These are phyloP conservation scores for Sporothrix curviconia DNA, from an alignment of 2,329 filamentous ascomycete genomes.

Conservation along the genomic window DNA sequence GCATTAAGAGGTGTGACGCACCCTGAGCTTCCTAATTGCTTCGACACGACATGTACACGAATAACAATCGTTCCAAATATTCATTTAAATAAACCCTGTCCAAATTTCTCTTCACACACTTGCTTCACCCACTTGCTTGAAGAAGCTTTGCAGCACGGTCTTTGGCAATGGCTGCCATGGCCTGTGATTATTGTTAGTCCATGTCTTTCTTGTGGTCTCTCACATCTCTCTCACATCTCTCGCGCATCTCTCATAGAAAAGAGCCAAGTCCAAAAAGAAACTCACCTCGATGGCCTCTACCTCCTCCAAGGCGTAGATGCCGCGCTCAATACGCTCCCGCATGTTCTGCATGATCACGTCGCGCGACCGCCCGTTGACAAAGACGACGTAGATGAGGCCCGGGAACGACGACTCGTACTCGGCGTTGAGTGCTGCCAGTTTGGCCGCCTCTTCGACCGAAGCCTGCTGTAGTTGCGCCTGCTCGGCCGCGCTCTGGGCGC, in stretches of 20 bases:
- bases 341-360: slow-evolving; percentile 77
- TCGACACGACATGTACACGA: too few species aligned
- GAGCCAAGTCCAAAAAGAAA: neutral
- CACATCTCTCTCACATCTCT: too few species aligned
- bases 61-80: too few species aligned
- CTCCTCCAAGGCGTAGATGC: slow-evolving; percentile 61
- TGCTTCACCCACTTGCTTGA: neutral
- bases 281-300: slow-evolving; percentile 66
- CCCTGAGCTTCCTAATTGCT: too few species aligned
- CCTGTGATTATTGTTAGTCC: slow-evolving; percentile 43
- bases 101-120: too few species aligned
- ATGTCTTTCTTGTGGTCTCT: neutral
- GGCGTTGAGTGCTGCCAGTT: slow-evolving; percentile 58
- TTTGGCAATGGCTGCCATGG: slow-evolving; percentile 86
- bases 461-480: slow-evolving; percentile 65
- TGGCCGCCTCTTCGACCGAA: slow-evolving; percentile 48
- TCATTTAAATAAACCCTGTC: too few species aligned
- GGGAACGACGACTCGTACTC: slow-evolving; percentile 79
- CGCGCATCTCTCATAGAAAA: too few species aligned
- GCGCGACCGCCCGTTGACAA: slow-evolving; percentile 75
- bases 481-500: slow-evolving; percentile 71
- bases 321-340: slow-evolving; percentile 62
- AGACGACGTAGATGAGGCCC: slow-evolving; percentile 81
- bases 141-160: slow-evolving; percentile 65
- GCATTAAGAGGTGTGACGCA: too few species aligned